A percentile compares a stretch with the other conserved stretches of the same genome.
Evolutionary conservation across 768 basidiomycete genomes (phyloP).

Genomic region (Pulveroboletus sp.): DNA sequence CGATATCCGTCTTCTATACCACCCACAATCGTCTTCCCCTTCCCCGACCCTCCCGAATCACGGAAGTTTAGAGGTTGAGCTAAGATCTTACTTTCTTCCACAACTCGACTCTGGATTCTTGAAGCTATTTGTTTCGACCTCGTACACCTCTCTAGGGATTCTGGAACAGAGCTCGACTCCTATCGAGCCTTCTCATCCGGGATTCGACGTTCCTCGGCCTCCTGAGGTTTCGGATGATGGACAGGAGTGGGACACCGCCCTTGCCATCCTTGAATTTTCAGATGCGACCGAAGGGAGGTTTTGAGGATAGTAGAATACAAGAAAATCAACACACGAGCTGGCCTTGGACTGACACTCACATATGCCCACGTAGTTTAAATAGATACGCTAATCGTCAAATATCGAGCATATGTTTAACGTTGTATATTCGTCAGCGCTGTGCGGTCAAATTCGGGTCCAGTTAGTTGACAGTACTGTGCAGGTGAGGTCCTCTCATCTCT

Average conservation of each 20-base stretch:
- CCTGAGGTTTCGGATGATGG: conserved; percentile 6
- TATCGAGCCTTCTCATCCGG: conserved; percentile 14
- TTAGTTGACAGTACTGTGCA: too few species aligned
- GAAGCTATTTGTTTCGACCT: conserved; percentile 54
- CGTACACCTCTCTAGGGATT: conserved; percentile 43
- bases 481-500: not conserved
- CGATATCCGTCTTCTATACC: conserved; percentile 51
- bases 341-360: conserved; percentile 1
- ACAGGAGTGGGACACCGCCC: conserved; percentile 30
- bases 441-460: too few species aligned
- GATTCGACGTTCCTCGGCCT: not conserved
- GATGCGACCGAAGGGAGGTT: conserved; percentile 3
- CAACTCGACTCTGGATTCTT: conserved; percentile 46
- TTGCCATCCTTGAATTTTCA: conserved; percentile 22
- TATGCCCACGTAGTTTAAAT: not conserved
- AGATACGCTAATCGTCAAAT: not conserved
- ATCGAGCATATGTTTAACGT: not conserved
- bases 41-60: conserved; percentile 43
- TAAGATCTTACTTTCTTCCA: conserved; percentile 39
- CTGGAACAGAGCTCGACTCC: conserved; percentile 42
- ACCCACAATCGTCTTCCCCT: conserved; percentile 36
- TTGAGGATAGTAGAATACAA: not conserved
- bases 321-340: conserved; percentile 7
- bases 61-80: conserved; percentile 36
- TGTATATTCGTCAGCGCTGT: too few species aligned